phyloP scores from a whole-genome alignment of 768 basidiomycete genomes.

The Chalciporus piperatus region DNA sequence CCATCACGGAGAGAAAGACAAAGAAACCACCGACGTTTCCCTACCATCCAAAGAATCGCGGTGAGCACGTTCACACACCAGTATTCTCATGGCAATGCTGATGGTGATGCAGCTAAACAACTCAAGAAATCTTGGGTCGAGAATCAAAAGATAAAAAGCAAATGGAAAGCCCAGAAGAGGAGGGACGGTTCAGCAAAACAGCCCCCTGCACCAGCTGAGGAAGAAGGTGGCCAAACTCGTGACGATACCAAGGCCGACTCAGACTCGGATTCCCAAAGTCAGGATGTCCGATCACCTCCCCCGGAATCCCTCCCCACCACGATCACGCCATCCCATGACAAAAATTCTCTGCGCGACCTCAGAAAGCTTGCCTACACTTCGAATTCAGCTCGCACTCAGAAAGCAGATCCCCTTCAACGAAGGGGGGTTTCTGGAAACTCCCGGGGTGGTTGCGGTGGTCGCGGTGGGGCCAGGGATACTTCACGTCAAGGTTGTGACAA shows the following conservation, averaged over 20 bases:
- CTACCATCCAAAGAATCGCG: slow-evolving; percentile 61
- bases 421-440: slow-evolving; percentile 15
- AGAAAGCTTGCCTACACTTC: slow-evolving; percentile 61
- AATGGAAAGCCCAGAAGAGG: slow-evolving; percentile 74
- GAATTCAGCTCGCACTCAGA: slow-evolving; percentile 56
- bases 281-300: not conserved
- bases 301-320: not conserved
- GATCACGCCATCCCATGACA: slow-evolving; percentile 7
- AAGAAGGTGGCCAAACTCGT: not conserved
- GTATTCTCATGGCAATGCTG: not conserved
- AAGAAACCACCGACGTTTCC: slow-evolving; percentile 71
- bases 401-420: slow-evolving; percentile 41
- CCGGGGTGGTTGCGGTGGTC: slow-evolving; percentile 20
- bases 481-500: slow-evolving; percentile 31
- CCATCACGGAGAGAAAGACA: slow-evolving; percentile 12
- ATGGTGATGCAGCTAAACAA: slow-evolving; percentile 57
- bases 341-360: slow-evolving; percentile 53
- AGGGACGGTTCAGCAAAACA: slow-evolving; percentile 36
- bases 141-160: slow-evolving; percentile 69
- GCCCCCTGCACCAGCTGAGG: slow-evolving; percentile 1
- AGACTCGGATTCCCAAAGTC: not conserved
- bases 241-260: not conserved
- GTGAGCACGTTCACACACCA: slow-evolving; percentile 36
- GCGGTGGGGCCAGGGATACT: slow-evolving; percentile 29
- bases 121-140: slow-evolving; percentile 81